These are phyloP conservation scores for Phytophthora ramorum DNA, from an alignment of 352 stramenopile species.

Conservation along the genomic window DNA sequence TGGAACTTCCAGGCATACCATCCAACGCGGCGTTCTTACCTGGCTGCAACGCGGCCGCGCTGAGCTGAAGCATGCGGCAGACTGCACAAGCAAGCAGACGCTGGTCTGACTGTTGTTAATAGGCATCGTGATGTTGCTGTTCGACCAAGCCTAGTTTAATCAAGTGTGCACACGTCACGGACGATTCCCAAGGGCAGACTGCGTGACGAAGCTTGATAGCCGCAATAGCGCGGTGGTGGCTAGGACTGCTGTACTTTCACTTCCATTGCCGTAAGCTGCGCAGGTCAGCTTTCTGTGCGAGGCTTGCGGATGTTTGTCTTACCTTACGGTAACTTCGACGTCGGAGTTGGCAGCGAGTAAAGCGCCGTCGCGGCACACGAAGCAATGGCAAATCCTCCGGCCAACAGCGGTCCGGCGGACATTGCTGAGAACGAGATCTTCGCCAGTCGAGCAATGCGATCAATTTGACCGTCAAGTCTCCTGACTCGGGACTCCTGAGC, in stretches of 20 bases:
- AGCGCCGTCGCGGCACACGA: background rate
- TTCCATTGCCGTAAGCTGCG: no score
- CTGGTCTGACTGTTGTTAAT: no score
- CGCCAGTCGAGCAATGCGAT: background rate
- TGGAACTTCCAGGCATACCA: background rate
- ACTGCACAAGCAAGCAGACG: no score
- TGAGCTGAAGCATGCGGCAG: no score
- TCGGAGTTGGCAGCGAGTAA: background rate
- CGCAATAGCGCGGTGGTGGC: no score
- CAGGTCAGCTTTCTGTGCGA: no score
- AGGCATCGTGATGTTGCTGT: background rate
- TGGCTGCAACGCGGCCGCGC: background rate
- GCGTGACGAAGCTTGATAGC: no score
- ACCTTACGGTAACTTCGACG: no score
- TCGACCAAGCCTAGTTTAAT: background rate
- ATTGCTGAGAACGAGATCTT: background rate
- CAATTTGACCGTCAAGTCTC: no score
- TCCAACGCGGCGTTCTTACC: constrained; percentile 3
- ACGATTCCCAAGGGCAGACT: background rate
- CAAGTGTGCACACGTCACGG: background rate
- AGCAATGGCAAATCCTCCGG: background rate
- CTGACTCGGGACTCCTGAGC: no score
- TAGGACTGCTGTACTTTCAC: no score
- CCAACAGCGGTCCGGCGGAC: background rate
- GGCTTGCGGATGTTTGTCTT: no score